Conservation (phyloP, 2,329 filamentous ascomycete genomes). For the Nemania serpens region DNA sequence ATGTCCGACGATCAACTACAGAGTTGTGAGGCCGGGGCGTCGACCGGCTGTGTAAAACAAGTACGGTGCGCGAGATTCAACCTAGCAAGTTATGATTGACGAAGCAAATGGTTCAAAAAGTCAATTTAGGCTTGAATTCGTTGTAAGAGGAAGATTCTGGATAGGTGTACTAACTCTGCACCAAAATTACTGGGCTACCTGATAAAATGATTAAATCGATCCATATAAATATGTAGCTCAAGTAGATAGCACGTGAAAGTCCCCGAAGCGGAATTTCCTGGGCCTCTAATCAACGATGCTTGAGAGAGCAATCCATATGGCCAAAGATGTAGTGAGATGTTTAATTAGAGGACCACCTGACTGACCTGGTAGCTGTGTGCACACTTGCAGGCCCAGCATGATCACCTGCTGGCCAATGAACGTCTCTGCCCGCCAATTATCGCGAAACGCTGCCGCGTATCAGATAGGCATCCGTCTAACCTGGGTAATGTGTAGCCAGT, state of each 20-base stretch:
- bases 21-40: conserved; percentile 32
- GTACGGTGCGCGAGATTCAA: conserved; percentile 31
- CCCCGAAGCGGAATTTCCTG: not conserved
- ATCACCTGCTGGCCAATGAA: not conserved
- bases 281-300: not conserved
- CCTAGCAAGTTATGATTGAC: conserved; percentile 31
- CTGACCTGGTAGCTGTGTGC: not conserved
- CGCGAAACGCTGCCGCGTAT: conserved; percentile 1
- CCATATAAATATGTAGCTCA: not conserved
- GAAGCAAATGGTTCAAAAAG: conserved; percentile 8
- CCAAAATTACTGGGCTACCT: not conserved
- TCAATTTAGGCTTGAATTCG: not conserved
- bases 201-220: not conserved
- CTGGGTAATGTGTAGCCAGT: not conserved
- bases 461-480: conserved; percentile 15
- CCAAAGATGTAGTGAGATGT: not conserved
- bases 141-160: no score
- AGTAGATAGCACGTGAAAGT: not conserved
- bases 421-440: conserved; percentile 7
- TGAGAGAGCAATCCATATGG: not conserved
- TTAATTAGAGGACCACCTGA: not conserved
- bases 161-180: no score
- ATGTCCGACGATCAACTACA: conserved; percentile 27
- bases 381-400: conserved; percentile 2
- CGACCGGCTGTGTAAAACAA: conserved; percentile 38